These are phyloP conservation scores for Ceratobasidium sp. DNA, from an alignment of 1,284 basidiomycete species.

Conservation along the genomic window DNA sequence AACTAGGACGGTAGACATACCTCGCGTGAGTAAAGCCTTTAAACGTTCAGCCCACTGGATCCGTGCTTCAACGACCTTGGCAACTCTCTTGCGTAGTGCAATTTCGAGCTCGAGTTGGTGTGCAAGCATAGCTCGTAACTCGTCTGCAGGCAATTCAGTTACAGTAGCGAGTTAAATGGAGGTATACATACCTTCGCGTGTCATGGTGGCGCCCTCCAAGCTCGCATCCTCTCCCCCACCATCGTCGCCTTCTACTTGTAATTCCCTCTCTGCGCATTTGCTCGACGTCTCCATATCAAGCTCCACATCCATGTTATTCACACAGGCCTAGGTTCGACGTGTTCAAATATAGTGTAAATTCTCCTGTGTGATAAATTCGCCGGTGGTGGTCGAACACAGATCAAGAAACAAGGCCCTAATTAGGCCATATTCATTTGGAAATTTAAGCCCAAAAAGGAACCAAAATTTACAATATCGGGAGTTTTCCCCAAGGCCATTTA, in stretches of 20 bases:
- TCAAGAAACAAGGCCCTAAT: constrained; percentile 20
- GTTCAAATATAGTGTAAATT: not conserved
- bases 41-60: constrained; percentile 40
- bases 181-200: constrained; percentile 6
- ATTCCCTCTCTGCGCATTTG: not conserved
- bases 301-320: not conserved
- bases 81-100: constrained; percentile 28
- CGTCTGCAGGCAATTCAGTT: not conserved
- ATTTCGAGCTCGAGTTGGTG: constrained; percentile 36
- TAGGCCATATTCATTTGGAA: constrained; percentile 2
- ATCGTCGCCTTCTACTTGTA: not conserved
- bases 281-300: not conserved
- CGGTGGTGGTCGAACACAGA: constrained; percentile 3
- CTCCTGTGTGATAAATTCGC: not conserved
- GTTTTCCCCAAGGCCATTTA: not conserved
- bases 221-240: not conserved
- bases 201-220: not conserved
- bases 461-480: not conserved
- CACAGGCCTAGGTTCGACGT: too few relatives aligned
- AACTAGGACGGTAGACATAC: not conserved
- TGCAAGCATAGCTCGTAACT: constrained; percentile 8
- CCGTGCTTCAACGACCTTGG: constrained; percentile 30
- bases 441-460: not conserved
- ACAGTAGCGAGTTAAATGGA: too few relatives aligned
- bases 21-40: constrained; percentile 1